These are phyloP conservation scores for Curvularia hawaiiensis DNA, from an alignment of 2,329 filamentous ascomycete genomes.

Conservation along the genomic window DNA sequence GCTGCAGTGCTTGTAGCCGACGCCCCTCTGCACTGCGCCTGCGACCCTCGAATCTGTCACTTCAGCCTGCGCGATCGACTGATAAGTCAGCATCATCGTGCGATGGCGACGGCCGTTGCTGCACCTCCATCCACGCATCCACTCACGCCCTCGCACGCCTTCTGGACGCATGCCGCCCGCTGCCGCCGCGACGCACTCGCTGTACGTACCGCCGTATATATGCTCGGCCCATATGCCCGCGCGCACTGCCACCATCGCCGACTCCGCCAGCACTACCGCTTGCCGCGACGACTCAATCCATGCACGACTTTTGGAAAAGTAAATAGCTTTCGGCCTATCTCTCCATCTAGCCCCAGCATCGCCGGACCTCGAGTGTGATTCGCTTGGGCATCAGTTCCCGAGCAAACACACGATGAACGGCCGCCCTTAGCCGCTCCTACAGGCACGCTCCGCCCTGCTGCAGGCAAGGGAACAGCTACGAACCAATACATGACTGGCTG, in stretches of 20 bases:
- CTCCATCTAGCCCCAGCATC: not conserved
- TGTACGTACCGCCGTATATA: too few species aligned
- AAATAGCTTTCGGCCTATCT: not conserved
- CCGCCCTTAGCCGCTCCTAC: not conserved
- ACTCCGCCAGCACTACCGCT: not conserved
- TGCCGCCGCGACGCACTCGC: too few species aligned
- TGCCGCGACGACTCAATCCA: not conserved
- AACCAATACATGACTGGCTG: not conserved
- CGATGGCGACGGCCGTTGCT: not conserved
- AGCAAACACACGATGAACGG: not conserved
- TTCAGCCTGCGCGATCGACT: not conserved
- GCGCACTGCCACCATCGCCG: not conserved
- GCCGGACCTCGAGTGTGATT: not conserved
- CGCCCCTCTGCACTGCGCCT: not conserved
- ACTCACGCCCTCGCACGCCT: too few species aligned
- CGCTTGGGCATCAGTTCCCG: not conserved
- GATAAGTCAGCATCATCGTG: not conserved
- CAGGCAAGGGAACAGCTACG: conserved; percentile 1
- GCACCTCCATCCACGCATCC: too few species aligned
- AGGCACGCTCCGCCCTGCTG: conserved; percentile 2
- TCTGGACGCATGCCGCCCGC: too few species aligned
- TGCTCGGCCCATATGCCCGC: not conserved
- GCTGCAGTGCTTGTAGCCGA: conserved; percentile 1
- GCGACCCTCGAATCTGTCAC: not conserved
- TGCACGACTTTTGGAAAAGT: not conserved